phyloP scores from a whole-genome alignment of 202 grass and related monocot genomes.

The Elaeis oleifera region DNA sequence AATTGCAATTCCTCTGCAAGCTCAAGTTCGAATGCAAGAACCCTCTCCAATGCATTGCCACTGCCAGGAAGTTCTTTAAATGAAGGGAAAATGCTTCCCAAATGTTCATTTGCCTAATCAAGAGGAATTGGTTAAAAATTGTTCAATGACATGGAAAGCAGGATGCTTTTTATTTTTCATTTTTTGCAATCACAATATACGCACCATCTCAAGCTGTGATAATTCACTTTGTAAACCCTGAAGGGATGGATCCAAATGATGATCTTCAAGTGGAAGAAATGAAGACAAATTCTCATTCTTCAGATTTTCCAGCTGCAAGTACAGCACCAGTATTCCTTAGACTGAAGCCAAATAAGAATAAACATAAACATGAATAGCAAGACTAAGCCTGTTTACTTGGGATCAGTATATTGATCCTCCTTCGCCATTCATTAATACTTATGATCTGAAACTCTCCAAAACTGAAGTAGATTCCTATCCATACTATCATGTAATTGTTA shows the following conservation, averaged over 20 bases:
- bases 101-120: constrained; percentile 81
- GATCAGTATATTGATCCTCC: too few relatives aligned
- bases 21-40: constrained; percentile 86
- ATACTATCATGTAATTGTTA: too few relatives aligned
- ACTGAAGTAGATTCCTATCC: too few relatives aligned
- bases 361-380: not conserved
- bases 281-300: constrained; percentile 66
- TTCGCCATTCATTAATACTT: too few relatives aligned
- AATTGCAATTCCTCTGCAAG: constrained; percentile 70
- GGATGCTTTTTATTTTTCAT: not conserved
- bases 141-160: not conserved
- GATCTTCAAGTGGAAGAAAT: constrained; percentile 54
- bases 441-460: too few relatives aligned
- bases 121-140: constrained; percentile 15
- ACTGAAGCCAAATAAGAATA: constrained; percentile 1
- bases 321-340: not conserved
- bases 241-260: constrained; percentile 57
- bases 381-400: too few relatives aligned
- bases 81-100: constrained; percentile 62
- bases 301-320: constrained; percentile 74
- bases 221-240: constrained; percentile 68
- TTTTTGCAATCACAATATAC: constrained; percentile 5
- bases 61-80: constrained; percentile 83
- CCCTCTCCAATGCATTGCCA: constrained; percentile 88
- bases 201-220: constrained; percentile 85